phyloP scores from a whole-genome alignment of 805 yeast genomes.

The Maudiozyma turicensis region DNA sequence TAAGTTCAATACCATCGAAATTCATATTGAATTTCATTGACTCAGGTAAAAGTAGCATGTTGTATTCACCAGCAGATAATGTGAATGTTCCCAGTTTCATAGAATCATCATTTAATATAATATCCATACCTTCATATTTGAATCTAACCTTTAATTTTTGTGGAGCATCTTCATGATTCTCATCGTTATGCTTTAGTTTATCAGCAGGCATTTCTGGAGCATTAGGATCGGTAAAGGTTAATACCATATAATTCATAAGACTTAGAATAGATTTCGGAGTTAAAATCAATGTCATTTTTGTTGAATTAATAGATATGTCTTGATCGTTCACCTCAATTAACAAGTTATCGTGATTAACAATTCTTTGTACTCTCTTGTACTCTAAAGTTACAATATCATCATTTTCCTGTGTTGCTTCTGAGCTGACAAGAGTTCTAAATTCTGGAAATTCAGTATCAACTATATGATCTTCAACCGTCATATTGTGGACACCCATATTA shows the following conservation, averaged over 20 bases:
- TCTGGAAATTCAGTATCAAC: slow-evolving; percentile 50
- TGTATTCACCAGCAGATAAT: slow-evolving; percentile 62
- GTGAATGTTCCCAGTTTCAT: slow-evolving; percentile 69
- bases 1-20: slow-evolving; percentile 68
- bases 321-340: slow-evolving; percentile 67
- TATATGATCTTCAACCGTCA: slow-evolving; percentile 67
- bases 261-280: slow-evolving; percentile 73
- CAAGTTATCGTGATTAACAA: slow-evolving; percentile 43
- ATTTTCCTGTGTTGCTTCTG: slow-evolving; percentile 31
- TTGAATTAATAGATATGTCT: slow-evolving; percentile 57
- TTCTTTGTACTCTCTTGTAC: slow-evolving; percentile 50
- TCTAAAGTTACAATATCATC: slow-evolving; percentile 50
- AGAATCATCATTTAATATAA: slow-evolving; percentile 76
- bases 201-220: slow-evolving; percentile 63
- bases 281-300: slow-evolving; percentile 66
- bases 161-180: slow-evolving; percentile 50
- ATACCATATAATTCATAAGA: slow-evolving; percentile 66
- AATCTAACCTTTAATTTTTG: slow-evolving; percentile 64
- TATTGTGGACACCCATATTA: slow-evolving; percentile 51
- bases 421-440: slow-evolving; percentile 59
- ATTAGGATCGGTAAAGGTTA: slow-evolving; percentile 79
- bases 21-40: slow-evolving; percentile 61
- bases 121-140: slow-evolving; percentile 59
- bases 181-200: slow-evolving; percentile 56
- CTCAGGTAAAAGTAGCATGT: slow-evolving; percentile 61